A percentile compares a stretch with the other conserved stretches of the same genome.
phyloP scores from a whole-genome alignment of 2,329 filamentous ascomycete genomes.

The Diaporthe capsici region DNA sequence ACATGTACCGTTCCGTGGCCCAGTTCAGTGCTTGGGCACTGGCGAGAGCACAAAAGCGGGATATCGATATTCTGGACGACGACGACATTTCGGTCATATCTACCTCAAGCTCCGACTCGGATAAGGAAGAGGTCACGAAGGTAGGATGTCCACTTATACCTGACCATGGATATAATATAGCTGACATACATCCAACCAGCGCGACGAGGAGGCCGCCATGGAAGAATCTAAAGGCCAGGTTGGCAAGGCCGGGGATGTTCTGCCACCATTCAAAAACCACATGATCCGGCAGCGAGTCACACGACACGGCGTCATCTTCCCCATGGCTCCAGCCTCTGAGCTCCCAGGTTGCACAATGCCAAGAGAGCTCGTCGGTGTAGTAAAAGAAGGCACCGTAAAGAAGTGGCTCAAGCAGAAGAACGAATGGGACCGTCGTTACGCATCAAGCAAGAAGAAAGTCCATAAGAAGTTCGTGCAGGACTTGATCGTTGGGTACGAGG shows the following conservation, averaged over 20 bases:
- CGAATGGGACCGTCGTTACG: slow-evolving; percentile 81
- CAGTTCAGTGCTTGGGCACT: slow-evolving; percentile 96
- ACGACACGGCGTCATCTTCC: slow-evolving; percentile 80
- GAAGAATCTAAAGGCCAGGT: slow-evolving; percentile 59
- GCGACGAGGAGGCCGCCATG: slow-evolving; percentile 44
- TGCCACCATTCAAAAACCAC: slow-evolving; percentile 84
- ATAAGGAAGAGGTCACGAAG: slow-evolving; percentile 45
- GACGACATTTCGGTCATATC: slow-evolving; percentile 84
- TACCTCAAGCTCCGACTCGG: slow-evolving; percentile 60
- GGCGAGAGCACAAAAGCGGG: slow-evolving; percentile 82
- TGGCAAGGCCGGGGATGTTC: slow-evolving; percentile 87
- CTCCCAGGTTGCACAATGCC: slow-evolving; percentile 76
- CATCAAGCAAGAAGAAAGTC: slow-evolving; percentile 76
- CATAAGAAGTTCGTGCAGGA: slow-evolving; percentile 82
- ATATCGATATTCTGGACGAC: slow-evolving; percentile 86
- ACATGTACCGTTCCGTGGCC: slow-evolving; percentile 92
- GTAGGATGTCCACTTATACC: slow-evolving; percentile 6
- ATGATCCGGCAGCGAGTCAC: slow-evolving; percentile 95
- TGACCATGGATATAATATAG: background rate
- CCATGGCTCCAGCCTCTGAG: slow-evolving; percentile 74
- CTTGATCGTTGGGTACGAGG: slow-evolving; percentile 78
- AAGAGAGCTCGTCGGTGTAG: slow-evolving; percentile 77
- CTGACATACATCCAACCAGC: background rate
- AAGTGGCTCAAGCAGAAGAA: slow-evolving; percentile 86
- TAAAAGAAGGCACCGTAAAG: slow-evolving; percentile 83